Conservation (phyloP, 345 rosid species). For the Dipteronia sinensis region DNA sequence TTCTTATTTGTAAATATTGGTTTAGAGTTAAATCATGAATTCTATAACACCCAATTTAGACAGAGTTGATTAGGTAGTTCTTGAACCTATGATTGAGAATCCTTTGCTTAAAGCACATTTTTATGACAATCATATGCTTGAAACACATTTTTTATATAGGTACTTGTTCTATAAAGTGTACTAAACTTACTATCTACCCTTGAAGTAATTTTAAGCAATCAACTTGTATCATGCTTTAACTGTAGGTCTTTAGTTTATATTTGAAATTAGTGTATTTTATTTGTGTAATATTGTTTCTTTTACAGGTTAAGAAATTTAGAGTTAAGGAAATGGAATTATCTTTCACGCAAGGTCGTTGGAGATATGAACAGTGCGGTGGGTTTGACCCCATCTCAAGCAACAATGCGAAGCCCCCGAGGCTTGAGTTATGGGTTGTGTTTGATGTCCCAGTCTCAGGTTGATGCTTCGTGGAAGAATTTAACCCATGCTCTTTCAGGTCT, state of each 20-base stretch:
- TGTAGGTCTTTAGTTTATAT: background rate
- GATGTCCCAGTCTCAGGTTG: conserved; percentile 78
- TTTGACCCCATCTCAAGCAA: conserved; percentile 79
- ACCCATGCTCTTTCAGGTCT: conserved; percentile 92
- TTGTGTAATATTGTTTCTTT: conserved; percentile 17
- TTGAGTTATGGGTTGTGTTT: conserved; percentile 96
- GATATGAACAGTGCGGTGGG: conserved; percentile 94
- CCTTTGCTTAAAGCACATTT: no score
- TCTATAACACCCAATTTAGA: background rate
- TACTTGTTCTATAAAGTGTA: background rate
- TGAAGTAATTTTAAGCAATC: background rate
- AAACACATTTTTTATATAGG: background rate
- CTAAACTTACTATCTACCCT: background rate
- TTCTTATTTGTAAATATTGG: background rate
- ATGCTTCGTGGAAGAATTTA: conserved; percentile 85
- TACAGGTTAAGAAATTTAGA: conserved; percentile 76
- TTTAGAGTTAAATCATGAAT: background rate
- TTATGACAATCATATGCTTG: no score
- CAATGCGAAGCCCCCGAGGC: conserved; percentile 96
- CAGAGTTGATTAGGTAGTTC: background rate
- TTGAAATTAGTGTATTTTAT: background rate
- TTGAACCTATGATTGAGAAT: no score
- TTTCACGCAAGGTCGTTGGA: conserved; percentile 99
- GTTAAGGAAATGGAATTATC: conserved; percentile 93
- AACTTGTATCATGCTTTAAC: background rate